Evolutionary conservation across 306 rosid species (phyloP), one percentile per base, ranked within the genome.

Genomic region (Lathyrus oleraceus): DNA sequence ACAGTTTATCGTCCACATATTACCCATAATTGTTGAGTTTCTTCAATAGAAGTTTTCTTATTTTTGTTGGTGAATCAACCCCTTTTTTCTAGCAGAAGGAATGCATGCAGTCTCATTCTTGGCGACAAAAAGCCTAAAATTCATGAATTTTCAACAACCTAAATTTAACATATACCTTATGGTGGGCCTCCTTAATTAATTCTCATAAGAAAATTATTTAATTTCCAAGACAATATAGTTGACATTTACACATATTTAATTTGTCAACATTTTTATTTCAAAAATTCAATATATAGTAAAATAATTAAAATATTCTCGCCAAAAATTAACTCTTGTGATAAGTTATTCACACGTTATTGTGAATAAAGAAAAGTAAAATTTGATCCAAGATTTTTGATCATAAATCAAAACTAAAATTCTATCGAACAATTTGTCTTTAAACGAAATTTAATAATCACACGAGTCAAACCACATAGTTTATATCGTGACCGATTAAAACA

Each of bases 61-160:
- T 45, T 61, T 67, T 60, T 20, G 16, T 75, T 32, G 40, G 51
- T 69, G 57, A 60, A 27, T 61, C 64, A 62, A 10, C 61, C 47
- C 10, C 10, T 14, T 16, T n/a, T 68, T 39, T 36, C 61, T 20
- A 27, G 14, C 11, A 30, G 30, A 35, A 19, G 39, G 44, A 36
- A 35, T 32, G 40, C 8, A 35, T 32, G 40, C 8, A 66, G 21
- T 48, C 60, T 40, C 20, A 36, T 27, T 35, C 30, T 5, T 49
- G 21, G 43, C 8, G 35, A 67, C 56, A 51, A 23, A 61, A 61
- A 3, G 27, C 57, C 52, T 77, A 48, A 48, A 58, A 42, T 61
- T 32, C 20, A 61, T 61, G 66, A 59, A 54, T 28, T 62, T 67
- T 69, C 79, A 75, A 69, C 66, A 8, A 78, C 81, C 69, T 13